A percentile compares a stretch with the other conserved stretches of the same genome.
Evolutionary conservation across 768 basidiomycete species (phyloP).

Genomic region (Phallus indusiatus): DNA sequence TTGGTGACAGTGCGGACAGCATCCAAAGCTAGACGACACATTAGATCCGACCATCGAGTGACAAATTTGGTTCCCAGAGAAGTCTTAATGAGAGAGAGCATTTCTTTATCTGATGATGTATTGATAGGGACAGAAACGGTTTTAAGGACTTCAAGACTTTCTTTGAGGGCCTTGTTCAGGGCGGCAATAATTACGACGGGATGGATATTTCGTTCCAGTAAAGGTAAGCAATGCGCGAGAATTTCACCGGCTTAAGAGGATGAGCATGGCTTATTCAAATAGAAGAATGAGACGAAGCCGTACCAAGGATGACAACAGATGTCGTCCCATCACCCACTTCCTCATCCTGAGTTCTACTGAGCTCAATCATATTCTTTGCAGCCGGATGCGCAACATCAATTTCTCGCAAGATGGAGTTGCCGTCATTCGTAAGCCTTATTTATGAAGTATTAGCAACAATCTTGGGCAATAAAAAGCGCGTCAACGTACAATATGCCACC

Average conservation of each 20-base stretch:
- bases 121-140: constrained; percentile 87
- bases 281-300: constrained; percentile 14
- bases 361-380: constrained; percentile 99
- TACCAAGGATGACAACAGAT: constrained; percentile 94
- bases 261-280: not conserved
- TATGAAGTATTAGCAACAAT: not conserved
- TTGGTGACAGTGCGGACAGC: constrained; percentile 85
- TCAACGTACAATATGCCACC: constrained; percentile 84
- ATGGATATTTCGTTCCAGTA: constrained; percentile 95
- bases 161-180: constrained; percentile 92
- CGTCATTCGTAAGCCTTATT: constrained; percentile 86
- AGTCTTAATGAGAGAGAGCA: constrained; percentile 95
- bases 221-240: constrained; percentile 85
- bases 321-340: constrained; percentile 99
- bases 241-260: constrained; percentile 76
- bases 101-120: constrained; percentile 73
- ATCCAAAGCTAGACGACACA: constrained; percentile 90
- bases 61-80: constrained; percentile 99
- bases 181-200: constrained; percentile 98
- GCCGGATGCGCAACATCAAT: constrained; percentile 99
- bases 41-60: constrained; percentile 91
- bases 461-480: not conserved
- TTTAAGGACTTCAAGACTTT: constrained; percentile 82
- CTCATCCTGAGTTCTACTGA: constrained; percentile 95
- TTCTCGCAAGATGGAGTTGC: constrained; percentile 97